phyloP scores from a whole-genome alignment of 2,329 filamentous ascomycete genomes.

The Trichoderma brevicompactum region DNA sequence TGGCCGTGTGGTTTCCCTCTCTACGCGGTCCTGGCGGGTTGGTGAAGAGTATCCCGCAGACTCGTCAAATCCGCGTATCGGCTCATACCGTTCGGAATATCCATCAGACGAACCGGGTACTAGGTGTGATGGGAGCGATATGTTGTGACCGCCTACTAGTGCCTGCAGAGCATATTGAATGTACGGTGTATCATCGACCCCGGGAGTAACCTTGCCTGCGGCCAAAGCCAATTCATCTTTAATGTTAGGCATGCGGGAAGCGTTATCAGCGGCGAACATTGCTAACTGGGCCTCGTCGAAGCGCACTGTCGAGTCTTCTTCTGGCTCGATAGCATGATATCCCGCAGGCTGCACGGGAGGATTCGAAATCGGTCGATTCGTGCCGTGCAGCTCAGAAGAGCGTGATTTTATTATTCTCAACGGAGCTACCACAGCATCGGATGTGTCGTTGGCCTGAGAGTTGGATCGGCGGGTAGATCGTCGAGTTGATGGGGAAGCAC shows the following conservation, averaged over 20 bases:
- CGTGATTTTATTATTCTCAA: constrained; percentile 42
- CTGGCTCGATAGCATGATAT: constrained; percentile 21
- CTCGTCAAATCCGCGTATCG: constrained; percentile 32
- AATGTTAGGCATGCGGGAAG: constrained; percentile 46
- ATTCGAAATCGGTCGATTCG: constrained; percentile 44
- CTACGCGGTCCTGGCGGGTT: not conserved
- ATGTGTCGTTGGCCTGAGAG: constrained; percentile 42
- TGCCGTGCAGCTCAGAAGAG: constrained; percentile 50
- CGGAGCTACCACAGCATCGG: constrained; percentile 39
- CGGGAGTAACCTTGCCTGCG: constrained; percentile 67
- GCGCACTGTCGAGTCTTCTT: constrained; percentile 35
- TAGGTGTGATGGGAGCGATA: constrained; percentile 57
- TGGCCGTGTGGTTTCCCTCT: not conserved
- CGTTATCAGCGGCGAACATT: constrained; percentile 44
- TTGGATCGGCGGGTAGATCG: constrained; percentile 37
- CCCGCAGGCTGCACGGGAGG: constrained; percentile 38
- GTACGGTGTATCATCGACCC: constrained; percentile 82
- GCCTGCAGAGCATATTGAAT: constrained; percentile 90
- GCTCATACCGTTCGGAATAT: constrained; percentile 40
- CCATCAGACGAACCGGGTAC: constrained; percentile 47
- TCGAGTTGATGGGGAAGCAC: constrained; percentile 9
- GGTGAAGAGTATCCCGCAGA: constrained; percentile 19
- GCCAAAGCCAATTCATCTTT: constrained; percentile 58
- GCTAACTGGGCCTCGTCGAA: constrained; percentile 48
- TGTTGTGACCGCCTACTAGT: constrained; percentile 74